phyloP scores from a whole-genome alignment of 2,329 filamentous ascomycete genomes.

The Calonectria fujianensis region DNA sequence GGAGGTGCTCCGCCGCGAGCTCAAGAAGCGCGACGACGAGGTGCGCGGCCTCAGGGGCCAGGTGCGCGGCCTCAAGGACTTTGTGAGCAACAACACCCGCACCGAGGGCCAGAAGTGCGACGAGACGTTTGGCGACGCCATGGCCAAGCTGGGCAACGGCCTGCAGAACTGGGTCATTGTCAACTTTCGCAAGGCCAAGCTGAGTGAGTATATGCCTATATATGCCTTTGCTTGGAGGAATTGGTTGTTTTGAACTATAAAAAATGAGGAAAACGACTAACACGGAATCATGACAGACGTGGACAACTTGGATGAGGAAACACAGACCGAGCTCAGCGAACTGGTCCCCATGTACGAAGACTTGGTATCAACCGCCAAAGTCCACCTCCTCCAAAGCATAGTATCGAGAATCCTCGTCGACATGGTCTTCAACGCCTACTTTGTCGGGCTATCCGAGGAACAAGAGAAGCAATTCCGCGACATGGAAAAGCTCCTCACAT shows the following conservation, averaged over 20 bases:
- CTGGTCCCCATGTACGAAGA: conserved; percentile 76
- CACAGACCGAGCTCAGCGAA: conserved; percentile 64
- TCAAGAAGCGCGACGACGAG: conserved; percentile 73
- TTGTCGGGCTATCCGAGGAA: conserved; percentile 76
- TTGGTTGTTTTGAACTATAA: no score
- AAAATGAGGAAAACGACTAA: neutral
- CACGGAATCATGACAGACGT: conserved; percentile 62
- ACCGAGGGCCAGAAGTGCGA: conserved; percentile 78
- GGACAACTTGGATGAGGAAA: conserved; percentile 63
- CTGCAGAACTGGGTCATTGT: conserved; percentile 85
- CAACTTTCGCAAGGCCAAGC: conserved; percentile 78
- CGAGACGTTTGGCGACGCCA: conserved; percentile 78
- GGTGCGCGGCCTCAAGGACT: conserved; percentile 81
- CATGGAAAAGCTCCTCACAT: conserved; percentile 63
- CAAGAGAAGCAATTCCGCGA: conserved; percentile 70
- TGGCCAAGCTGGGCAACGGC: conserved; percentile 78
- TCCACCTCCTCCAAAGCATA: conserved; percentile 78
- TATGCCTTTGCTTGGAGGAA: no score
- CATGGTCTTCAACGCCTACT: conserved; percentile 77
- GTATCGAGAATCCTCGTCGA: conserved; percentile 77
- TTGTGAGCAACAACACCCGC: conserved; percentile 80
- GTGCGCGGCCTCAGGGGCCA: conserved; percentile 73
- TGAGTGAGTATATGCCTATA: conserved; percentile 63
- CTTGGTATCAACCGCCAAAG: conserved; percentile 72
- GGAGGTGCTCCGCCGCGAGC: conserved; percentile 67